Conservation (phyloP, 1,284 basidiomycete genomes). For the Boletus semigastroideus region DNA sequence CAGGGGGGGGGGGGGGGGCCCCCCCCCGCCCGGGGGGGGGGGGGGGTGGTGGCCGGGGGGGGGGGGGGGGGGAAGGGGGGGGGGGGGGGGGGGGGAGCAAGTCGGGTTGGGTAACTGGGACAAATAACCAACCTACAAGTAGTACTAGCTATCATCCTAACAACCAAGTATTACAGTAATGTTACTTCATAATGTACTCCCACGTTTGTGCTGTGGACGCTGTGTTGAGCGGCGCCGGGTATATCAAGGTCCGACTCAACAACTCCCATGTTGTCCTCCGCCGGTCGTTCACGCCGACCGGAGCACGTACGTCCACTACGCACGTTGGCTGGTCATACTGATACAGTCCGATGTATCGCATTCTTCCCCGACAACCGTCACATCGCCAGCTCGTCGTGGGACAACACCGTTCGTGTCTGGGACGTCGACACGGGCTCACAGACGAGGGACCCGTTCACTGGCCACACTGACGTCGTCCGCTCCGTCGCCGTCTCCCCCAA, state of each 20-base stretch:
- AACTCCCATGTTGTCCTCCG: slow-evolving; percentile 23
- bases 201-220: no score
- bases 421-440: slow-evolving; percentile 22
- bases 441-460: slow-evolving; percentile 17
- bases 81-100: no score
- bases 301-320: slow-evolving; percentile 30
- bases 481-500: slow-evolving; percentile 32
- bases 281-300: slow-evolving; percentile 24
- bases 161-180: no score
- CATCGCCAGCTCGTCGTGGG: slow-evolving; percentile 31
- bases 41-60: no score
- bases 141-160: no score
- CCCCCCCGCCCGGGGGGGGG: no score
- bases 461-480: slow-evolving; percentile 33
- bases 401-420: slow-evolving; percentile 32
- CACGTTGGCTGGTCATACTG: slow-evolving; percentile 25
- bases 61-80: no score
- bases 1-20: no score
- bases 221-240: no score
- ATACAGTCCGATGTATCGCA: slow-evolving; percentile 30
- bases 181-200: no score
- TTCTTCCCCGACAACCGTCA: slow-evolving; percentile 31
- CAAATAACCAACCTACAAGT: background rate
- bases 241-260: no score
- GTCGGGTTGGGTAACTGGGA: no score